Evolutionary conservation across 169 alveolate genomes (phyloP).

Genomic region (Plasmodium coatneyi): DNA sequence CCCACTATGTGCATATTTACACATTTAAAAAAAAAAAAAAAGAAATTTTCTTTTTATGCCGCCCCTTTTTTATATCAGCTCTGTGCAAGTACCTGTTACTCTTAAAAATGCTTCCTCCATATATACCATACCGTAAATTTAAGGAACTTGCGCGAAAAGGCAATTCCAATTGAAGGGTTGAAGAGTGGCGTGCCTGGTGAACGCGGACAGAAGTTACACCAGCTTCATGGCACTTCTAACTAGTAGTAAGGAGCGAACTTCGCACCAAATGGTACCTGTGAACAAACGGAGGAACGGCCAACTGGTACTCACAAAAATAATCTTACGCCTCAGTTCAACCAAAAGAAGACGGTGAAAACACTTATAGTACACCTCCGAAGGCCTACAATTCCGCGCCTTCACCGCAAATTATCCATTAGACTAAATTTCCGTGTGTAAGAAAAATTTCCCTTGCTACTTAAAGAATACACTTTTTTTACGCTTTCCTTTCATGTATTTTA

Average conservation of each 20-base stretch:
- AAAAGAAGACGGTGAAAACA: background rate
- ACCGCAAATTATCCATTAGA: background rate
- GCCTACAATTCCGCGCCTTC: background rate
- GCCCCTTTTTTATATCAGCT: background rate
- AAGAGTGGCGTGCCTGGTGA: background rate
- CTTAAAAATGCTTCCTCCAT: background rate
- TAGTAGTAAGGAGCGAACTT: background rate
- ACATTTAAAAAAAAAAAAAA: background rate
- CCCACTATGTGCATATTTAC: background rate
- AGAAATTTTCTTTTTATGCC: background rate
- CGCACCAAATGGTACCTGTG: background rate
- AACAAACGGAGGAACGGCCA: background rate
- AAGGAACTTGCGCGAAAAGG: background rate
- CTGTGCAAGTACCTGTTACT: background rate
- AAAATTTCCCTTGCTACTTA: background rate
- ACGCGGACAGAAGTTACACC: background rate
- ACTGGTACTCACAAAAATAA: background rate
- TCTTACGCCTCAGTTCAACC: background rate
- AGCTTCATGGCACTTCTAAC: background rate
- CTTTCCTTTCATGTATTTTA: background rate
- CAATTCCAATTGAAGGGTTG: background rate
- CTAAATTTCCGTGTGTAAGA: background rate
- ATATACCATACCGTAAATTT: background rate
- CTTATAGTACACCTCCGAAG: background rate
- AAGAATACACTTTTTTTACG: background rate